A percentile compares a stretch with the other conserved stretches of the same genome.
Evolutionary conservation across 2,329 filamentous ascomycete genomes (phyloP).

Genomic region (Monosporascus sp.): DNA sequence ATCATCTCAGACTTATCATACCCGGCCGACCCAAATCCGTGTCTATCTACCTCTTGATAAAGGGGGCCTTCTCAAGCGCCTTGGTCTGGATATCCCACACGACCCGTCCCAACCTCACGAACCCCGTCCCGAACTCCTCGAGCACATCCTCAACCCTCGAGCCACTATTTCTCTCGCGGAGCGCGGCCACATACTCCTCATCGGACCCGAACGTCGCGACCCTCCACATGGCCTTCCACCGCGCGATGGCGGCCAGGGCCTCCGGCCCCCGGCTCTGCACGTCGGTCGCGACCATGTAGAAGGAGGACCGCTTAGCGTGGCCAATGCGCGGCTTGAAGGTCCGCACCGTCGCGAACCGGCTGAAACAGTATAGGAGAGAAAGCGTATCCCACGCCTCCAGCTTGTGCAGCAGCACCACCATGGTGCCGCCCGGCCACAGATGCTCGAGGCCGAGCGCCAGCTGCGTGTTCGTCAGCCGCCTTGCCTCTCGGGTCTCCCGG

Average conservation of each 20-base stretch:
- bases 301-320: slow-evolving; percentile 42
- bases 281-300: slow-evolving; percentile 46
- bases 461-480: slow-evolving; percentile 15
- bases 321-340: slow-evolving; percentile 39
- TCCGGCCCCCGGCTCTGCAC: slow-evolving; percentile 28
- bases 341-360: slow-evolving; percentile 34
- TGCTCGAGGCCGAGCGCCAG: slow-evolving; percentile 32
- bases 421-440: slow-evolving; percentile 40
- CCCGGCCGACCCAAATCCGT: too few species aligned
- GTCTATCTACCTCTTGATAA: slow-evolving; percentile 8
- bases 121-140: slow-evolving; percentile 29
- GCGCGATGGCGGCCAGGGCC: slow-evolving; percentile 30
- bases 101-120: slow-evolving; percentile 24
- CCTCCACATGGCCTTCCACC: slow-evolving; percentile 38
- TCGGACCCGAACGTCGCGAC: slow-evolving; percentile 33
- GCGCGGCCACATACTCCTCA: slow-evolving; percentile 13
- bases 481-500: slow-evolving; percentile 13
- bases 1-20: too few species aligned
- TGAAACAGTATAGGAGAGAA: slow-evolving; percentile 33
- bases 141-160: slow-evolving; percentile 22
- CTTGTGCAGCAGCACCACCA: slow-evolving; percentile 48
- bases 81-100: slow-evolving; percentile 33
- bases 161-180: background rate
- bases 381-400: slow-evolving; percentile 36
- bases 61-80: slow-evolving; percentile 24